Base-by-base conservation (phyloP, 139 green algal species). In the Diplosphaera chodatii region DNA sequence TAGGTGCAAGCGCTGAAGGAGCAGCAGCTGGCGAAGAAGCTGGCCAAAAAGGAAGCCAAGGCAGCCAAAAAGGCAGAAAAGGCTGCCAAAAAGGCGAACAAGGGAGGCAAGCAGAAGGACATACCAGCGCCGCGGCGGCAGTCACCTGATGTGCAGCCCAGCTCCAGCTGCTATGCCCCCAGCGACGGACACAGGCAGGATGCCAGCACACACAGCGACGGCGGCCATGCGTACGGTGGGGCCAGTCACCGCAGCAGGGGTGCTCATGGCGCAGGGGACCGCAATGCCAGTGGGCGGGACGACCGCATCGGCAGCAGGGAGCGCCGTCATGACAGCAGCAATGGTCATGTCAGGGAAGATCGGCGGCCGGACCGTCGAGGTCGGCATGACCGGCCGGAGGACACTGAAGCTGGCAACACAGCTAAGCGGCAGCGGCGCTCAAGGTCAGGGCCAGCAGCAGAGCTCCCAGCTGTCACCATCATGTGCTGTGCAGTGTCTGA, bases 1-100 rank as follows among this genome's bases (percentile, higher is more conserved):
- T n/a, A 65, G 59, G 59, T 65, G 27, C 59, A 65, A 31, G 27
- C 59, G 27, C 59, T 65, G 25, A 31, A 65, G 27, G 59, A 65
- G 59, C 59, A 32, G n/a, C 59, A 21, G 48, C 48, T 59, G 10
- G 64, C 30, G 31, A 48, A 55, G 64, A 80, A 76, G 69, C 32
- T 48, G 40, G 55, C 55, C 55, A 80, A 76, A 56, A 73, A 76
- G 65, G 69, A 63, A 3, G 30, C 40, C 16, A 77, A 77, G 63
- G 56, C 68, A 32, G 71, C 66, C 21, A 77, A 70, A 63, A 74
- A 68, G 33, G 76, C 68, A n/a, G 77, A 67, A 4, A 88, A 89
- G 65, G 80, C 85, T 41, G 79, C 85, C 21, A 84, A 78, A 37
- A 86, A 89, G 41, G 67, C 83, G 0, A 83, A 88, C 31, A 85